Percentiles rank a stretch among this genome's conserved stretches.
Evolutionary conservation across 352 stramenopile species (phyloP).

Genomic region (Phytophthora citricola): DNA sequence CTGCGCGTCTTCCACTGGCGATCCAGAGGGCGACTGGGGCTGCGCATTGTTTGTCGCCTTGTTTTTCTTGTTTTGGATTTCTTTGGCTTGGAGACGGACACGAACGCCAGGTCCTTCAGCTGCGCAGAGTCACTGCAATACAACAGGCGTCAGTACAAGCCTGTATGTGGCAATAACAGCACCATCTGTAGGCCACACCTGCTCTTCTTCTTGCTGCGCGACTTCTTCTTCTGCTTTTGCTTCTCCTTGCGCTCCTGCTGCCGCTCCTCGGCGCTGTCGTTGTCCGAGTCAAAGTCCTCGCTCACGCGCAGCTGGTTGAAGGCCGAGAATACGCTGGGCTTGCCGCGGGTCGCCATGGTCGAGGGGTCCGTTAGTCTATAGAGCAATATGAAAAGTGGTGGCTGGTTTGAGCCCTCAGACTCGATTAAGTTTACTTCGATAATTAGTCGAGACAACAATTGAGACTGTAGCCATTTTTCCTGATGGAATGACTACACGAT

Average conservation of each 20-base stretch:
- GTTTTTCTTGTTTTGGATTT: slow-evolving; percentile 65
- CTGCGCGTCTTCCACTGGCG: slow-evolving; percentile 22
- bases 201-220: slow-evolving; percentile 79
- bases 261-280: slow-evolving; percentile 62
- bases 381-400: slow-evolving; percentile 32
- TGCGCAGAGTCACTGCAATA: slow-evolving; percentile 57
- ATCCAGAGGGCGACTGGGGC: slow-evolving; percentile 14
- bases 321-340: slow-evolving; percentile 78
- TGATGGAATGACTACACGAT: slow-evolving; percentile 5
- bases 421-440: slow-evolving; percentile 6
- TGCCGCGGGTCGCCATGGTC: slow-evolving; percentile 49
- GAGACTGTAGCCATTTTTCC: neutral
- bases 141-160: slow-evolving; percentile 8
- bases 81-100: slow-evolving; percentile 63
- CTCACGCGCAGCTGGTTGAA: slow-evolving; percentile 58
- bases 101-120: slow-evolving; percentile 82
- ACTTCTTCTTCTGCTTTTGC: slow-evolving; percentile 81
- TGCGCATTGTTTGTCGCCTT: slow-evolving; percentile 25
- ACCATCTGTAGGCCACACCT: slow-evolving; percentile 33
- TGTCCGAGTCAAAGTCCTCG: slow-evolving; percentile 51
- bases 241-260: slow-evolving; percentile 60
- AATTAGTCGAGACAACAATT: neutral
- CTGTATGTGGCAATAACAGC: neutral
- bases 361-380: slow-evolving; percentile 8
- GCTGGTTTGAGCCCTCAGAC: slow-evolving; percentile 14